A percentile compares a stretch with the other conserved stretches of the same genome.
Conservation (phyloP, 164 flowering plant species). For the Saururus chinensis region DNA sequence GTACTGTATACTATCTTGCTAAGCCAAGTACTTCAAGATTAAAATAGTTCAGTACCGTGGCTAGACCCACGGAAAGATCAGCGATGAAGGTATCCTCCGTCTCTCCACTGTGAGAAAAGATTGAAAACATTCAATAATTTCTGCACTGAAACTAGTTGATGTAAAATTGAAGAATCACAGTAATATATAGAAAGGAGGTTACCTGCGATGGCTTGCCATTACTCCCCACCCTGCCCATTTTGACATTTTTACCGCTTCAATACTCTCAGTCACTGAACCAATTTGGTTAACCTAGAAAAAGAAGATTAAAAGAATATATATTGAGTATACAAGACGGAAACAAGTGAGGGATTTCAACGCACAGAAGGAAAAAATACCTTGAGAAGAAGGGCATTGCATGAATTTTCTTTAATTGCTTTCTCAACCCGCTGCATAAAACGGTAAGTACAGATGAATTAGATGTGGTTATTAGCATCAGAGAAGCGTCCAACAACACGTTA, state of each 20-base stretch:
- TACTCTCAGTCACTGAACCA: slow-evolving; percentile 37
- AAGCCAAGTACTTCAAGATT: too few species aligned
- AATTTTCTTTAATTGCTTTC: slow-evolving; percentile 49
- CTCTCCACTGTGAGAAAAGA: slow-evolving; percentile 25
- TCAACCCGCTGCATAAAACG: slow-evolving; percentile 27
- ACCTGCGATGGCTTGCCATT: slow-evolving; percentile 38
- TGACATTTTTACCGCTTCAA: slow-evolving; percentile 35
- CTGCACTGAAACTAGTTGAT: too few species aligned
- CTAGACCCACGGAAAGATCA: slow-evolving; percentile 38
- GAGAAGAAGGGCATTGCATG: slow-evolving; percentile 55
- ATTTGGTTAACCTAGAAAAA: slow-evolving; percentile 27
- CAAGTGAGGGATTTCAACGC: not conserved
- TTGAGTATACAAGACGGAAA: not conserved
- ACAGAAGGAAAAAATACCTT: slow-evolving; percentile 25
- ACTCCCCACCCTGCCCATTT: slow-evolving; percentile 37
- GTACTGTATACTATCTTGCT: too few species aligned
- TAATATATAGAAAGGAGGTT: not conserved
- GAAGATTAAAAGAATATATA: not conserved
- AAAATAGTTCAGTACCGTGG: slow-evolving; percentile 17
- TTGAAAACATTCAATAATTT: too few species aligned
- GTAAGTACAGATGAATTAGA: too few species aligned
- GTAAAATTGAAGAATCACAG: too few species aligned
- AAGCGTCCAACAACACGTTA: too few species aligned
- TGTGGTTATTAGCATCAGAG: too few species aligned
- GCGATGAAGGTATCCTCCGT: slow-evolving; percentile 44